Percentiles rank a stretch among this genome's conserved stretches.
These are phyloP conservation scores for Gliomastix tumulicola DNA, from an alignment of 2,329 filamentous ascomycete genomes.

Conservation along the genomic window DNA sequence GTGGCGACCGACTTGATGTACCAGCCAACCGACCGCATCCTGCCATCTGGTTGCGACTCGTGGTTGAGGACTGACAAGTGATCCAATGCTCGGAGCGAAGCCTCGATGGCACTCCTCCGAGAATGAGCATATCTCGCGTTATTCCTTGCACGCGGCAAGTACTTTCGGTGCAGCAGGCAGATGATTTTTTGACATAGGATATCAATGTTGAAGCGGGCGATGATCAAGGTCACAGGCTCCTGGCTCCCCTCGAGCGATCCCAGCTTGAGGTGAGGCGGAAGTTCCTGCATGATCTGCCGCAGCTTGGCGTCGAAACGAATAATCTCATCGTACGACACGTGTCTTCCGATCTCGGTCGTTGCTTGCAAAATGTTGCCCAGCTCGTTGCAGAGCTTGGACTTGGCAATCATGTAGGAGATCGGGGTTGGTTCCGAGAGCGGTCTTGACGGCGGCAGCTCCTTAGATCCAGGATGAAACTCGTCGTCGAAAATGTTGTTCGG, in stretches of 20 bases:
- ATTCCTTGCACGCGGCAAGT: slow-evolving; percentile 68
- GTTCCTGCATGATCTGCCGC: slow-evolving; percentile 53
- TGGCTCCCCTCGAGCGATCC: slow-evolving; percentile 67
- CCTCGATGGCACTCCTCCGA: slow-evolving; percentile 75
- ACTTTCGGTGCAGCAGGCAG: slow-evolving; percentile 83
- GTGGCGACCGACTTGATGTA: slow-evolving; percentile 74
- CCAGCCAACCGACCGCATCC: slow-evolving; percentile 68
- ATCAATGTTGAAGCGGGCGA: slow-evolving; percentile 78
- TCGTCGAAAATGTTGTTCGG: slow-evolving; percentile 78
- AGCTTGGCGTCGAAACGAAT: slow-evolving; percentile 55
- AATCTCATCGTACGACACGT: slow-evolving; percentile 57
- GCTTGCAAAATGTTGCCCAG: slow-evolving; percentile 67
- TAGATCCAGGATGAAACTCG: slow-evolving; percentile 65
- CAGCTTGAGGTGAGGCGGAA: slow-evolving; percentile 75
- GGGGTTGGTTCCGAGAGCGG: slow-evolving; percentile 66
- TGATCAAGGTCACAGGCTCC: slow-evolving; percentile 78
- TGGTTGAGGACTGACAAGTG: slow-evolving; percentile 70
- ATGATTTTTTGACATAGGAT: slow-evolving; percentile 84
- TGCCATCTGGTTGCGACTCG: slow-evolving; percentile 66
- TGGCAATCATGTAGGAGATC: slow-evolving; percentile 72
- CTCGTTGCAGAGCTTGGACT: slow-evolving; percentile 59
- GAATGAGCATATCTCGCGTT: slow-evolving; percentile 81
- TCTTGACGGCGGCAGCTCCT: slow-evolving; percentile 58
- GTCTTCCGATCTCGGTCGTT: slow-evolving; percentile 47
- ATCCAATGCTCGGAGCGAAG: slow-evolving; percentile 72